Evolutionary conservation across 1,284 basidiomycete species (phyloP).

Genomic region (Bjerkandera adusta): DNA sequence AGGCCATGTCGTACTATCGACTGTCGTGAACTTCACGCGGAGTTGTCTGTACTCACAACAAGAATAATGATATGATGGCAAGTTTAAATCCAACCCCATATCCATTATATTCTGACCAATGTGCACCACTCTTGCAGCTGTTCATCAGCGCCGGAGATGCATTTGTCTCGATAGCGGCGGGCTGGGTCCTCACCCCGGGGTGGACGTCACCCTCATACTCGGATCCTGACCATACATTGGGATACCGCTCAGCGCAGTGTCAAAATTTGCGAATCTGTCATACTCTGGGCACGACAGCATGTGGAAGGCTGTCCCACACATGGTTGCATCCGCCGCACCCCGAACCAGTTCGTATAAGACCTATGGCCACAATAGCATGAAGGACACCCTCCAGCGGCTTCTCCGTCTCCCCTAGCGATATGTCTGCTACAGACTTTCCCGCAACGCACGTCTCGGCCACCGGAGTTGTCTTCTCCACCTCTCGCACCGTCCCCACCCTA

Average conservation of each 20-base stretch:
- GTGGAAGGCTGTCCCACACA: neutral
- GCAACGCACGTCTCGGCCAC: neutral
- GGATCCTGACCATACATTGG: neutral
- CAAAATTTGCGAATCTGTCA: neutral
- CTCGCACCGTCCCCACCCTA: neutral
- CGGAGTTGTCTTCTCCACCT: slow-evolving; percentile 4
- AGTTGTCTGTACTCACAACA: no score
- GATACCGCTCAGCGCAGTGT: neutral
- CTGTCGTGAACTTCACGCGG: no score
- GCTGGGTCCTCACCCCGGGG: no score
- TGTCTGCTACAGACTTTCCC: neutral
- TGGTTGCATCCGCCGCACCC: neutral
- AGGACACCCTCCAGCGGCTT: neutral
- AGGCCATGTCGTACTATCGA: no score
- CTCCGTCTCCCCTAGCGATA: neutral
- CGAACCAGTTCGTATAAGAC: no score
- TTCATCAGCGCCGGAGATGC: neutral
- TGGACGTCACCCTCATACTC: neutral
- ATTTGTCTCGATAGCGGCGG: neutral
- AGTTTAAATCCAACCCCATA: neutral
- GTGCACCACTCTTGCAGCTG: neutral
- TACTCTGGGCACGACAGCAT: neutral
- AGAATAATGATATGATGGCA: no score
- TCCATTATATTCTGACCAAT: neutral
- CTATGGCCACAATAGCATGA: no score